These are phyloP conservation scores for Lyophyllum semitale DNA, from an alignment of 768 basidiomycete species.

Conservation along the genomic window DNA sequence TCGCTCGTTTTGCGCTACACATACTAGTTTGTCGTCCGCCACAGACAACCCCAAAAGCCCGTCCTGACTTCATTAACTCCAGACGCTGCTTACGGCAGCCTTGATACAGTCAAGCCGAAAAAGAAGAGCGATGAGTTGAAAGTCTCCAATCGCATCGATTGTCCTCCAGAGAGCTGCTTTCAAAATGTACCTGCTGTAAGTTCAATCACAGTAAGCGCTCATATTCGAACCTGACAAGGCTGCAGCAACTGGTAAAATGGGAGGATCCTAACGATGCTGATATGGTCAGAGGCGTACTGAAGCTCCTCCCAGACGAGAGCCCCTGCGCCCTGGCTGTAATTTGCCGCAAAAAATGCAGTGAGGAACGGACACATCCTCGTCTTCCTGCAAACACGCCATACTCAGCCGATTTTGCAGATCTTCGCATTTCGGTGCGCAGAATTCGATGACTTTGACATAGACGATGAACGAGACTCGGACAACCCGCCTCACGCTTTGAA, in stretches of 20 bases:
- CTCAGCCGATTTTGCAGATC: slow-evolving; percentile 19
- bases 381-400: slow-evolving; percentile 20
- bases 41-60: too few species aligned
- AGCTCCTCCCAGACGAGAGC: slow-evolving; percentile 42
- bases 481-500: not conserved
- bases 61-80: not conserved
- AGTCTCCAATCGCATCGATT: slow-evolving; percentile 1
- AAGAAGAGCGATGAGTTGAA: slow-evolving; percentile 13
- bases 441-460: slow-evolving; percentile 6
- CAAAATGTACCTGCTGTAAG: slow-evolving; percentile 10
- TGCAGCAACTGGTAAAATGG: slow-evolving; percentile 26
- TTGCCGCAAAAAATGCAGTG: slow-evolving; percentile 47
- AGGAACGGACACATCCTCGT: slow-evolving; percentile 25
- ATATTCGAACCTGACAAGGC: not conserved
- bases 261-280: slow-evolving; percentile 22
- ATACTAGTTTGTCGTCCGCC: slow-evolving; percentile 24
- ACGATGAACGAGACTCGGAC: not conserved
- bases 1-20: slow-evolving; percentile 38
- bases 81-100: not conserved
- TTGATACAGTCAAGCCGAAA: slow-evolving; percentile 13
- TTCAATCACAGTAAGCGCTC: not conserved
- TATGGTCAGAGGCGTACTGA: slow-evolving; percentile 37
- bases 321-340: slow-evolving; percentile 54
- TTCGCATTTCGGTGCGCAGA: slow-evolving; percentile 22
- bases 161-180: slow-evolving; percentile 25